Evolutionary conservation across 1,284 basidiomycete species (phyloP).

Genomic region (Spongiforma sp.): DNA sequence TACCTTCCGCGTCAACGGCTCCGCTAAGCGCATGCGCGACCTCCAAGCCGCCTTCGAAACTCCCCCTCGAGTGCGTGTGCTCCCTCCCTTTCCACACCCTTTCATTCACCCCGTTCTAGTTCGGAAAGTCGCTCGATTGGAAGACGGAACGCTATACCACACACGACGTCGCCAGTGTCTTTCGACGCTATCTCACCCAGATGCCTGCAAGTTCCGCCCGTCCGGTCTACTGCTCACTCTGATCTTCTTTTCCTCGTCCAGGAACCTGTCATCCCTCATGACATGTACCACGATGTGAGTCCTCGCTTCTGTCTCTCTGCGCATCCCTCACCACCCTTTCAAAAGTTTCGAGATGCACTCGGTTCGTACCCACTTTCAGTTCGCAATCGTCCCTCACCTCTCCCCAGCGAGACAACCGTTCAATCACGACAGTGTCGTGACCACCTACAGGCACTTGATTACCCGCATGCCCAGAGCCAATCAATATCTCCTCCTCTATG

Average conservation of each 20-base stretch:
- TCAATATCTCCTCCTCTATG: slow-evolving; percentile 95
- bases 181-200: slow-evolving; percentile 93
- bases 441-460: slow-evolving; percentile 86
- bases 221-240: slow-evolving; percentile 14
- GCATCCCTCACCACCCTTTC: slow-evolving; percentile 24
- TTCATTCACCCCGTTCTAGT: slow-evolving; percentile 51
- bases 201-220: slow-evolving; percentile 80
- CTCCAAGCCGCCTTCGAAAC: slow-evolving; percentile 91
- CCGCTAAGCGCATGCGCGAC: slow-evolving; percentile 94
- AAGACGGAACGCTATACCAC: slow-evolving; percentile 83
- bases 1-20: slow-evolving; percentile 94
- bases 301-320: slow-evolving; percentile 11
- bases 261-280: slow-evolving; percentile 91
- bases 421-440: slow-evolving; percentile 71
- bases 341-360: slow-evolving; percentile 83
- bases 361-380: slow-evolving; percentile 51
- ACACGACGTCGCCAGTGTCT: slow-evolving; percentile 97
- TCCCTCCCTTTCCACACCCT: not conserved
- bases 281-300: slow-evolving; percentile 87
- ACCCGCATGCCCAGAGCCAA: slow-evolving; percentile 85
- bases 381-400: slow-evolving; percentile 5
- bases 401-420: slow-evolving; percentile 63
- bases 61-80: slow-evolving; percentile 76
- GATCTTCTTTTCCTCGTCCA: slow-evolving; percentile 36
- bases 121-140: slow-evolving; percentile 95